Percentiles rank a stretch among this genome's conserved stretches.
Evolutionary conservation across 148 eudicot genomes (phyloP).

Genomic region (Rhododendron ovatum): DNA sequence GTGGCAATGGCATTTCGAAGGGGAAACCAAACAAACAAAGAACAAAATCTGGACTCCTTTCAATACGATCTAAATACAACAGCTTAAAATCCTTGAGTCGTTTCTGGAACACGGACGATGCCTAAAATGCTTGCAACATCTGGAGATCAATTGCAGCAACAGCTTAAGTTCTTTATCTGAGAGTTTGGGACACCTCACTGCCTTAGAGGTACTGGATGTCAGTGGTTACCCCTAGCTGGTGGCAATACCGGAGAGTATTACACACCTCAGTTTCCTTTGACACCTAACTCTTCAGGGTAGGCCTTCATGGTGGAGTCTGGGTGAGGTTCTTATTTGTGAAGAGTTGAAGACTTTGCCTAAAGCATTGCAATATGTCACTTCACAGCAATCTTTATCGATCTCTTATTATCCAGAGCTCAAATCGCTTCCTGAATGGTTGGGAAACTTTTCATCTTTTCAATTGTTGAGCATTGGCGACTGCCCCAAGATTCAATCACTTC

Average conservation of each 20-base stretch:
- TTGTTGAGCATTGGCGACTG: too few species aligned
- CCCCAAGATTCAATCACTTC: too few species aligned
- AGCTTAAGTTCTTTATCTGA: not conserved
- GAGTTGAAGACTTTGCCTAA: not conserved
- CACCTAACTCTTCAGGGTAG: not conserved
- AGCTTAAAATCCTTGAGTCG: not conserved
- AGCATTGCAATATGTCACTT: too few species aligned
- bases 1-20: too few species aligned
- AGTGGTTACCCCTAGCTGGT: not conserved
- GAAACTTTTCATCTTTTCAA: too few species aligned
- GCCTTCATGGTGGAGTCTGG: fast-evolving
- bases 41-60: too few species aligned
- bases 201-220: not conserved
- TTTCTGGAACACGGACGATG: not conserved
- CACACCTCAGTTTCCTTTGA: not conserved
- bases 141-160: not conserved
- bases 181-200: not conserved
- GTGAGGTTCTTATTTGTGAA: not conserved
- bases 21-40: too few species aligned
- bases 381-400: too few species aligned
- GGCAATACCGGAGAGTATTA: not conserved
- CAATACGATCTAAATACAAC: too few species aligned
- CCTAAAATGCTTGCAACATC: not conserved
- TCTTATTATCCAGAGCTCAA: too few species aligned
- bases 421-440: too few species aligned